A percentile compares a stretch with the other conserved stretches of the same genome.
Evolutionary conservation across 805 yeast species (phyloP).

Genomic region (Lipomyces orientalis): DNA sequence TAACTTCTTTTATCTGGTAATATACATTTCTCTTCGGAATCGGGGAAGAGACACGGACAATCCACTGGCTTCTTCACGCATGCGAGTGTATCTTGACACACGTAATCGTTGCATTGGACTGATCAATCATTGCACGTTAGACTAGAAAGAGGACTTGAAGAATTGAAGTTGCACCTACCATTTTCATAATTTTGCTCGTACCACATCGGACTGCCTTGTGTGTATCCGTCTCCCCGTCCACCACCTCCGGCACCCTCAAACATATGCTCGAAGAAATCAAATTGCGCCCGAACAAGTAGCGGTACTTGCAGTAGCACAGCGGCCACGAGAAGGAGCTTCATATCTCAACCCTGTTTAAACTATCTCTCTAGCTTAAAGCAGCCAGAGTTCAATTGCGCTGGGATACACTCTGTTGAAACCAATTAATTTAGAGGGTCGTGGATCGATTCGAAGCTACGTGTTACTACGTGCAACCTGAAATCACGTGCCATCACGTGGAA

Average conservation of each 20-base stretch:
- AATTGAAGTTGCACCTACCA: conserved; percentile 20
- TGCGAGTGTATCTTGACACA: conserved; percentile 81
- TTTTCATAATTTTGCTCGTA: conserved; percentile 29
- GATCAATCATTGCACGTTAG: background rate
- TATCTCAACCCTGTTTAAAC: background rate
- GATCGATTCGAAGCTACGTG: background rate
- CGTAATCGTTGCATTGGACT: conserved; percentile 63
- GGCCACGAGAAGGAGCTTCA: conserved; percentile 8
- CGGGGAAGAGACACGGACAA: conserved; percentile 92
- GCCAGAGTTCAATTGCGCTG: background rate
- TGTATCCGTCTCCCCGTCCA: conserved; percentile 5
- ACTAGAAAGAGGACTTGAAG: background rate
- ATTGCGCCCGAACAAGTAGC: conserved; percentile 30
- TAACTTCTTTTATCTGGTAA: conserved; percentile 69
- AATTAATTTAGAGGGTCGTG: background rate
- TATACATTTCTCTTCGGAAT: conserved; percentile 79
- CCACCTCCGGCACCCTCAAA: conserved; percentile 26
- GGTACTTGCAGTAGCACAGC: conserved; percentile 22
- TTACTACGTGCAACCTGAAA: background rate
- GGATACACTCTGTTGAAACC: background rate
- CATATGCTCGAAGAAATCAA: conserved; percentile 37
- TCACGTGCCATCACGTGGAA: background rate
- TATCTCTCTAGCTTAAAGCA: background rate
- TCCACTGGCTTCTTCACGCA: conserved; percentile 74
- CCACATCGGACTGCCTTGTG: conserved; percentile 34